Conservation (phyloP, 441 rosid species). For the Hura crepitans region DNA sequence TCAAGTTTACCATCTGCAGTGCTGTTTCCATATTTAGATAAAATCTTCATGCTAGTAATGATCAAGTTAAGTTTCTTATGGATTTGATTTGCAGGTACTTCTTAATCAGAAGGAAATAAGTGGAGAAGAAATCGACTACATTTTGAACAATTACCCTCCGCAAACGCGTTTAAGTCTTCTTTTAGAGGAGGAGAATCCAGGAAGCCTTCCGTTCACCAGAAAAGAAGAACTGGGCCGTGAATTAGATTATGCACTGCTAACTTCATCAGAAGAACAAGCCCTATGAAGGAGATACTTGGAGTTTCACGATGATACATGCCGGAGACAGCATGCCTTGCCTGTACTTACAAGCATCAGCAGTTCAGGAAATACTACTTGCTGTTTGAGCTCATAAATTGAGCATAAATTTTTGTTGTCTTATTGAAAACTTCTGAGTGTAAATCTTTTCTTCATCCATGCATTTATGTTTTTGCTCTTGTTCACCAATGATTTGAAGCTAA, state of each 20-base stretch:
- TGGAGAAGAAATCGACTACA: slow-evolving; percentile 74
- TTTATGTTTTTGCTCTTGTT: neutral
- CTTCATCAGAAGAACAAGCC: slow-evolving; percentile 32
- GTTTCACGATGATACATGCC: neutral
- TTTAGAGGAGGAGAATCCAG: slow-evolving; percentile 72
- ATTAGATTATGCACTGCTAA: slow-evolving; percentile 32
- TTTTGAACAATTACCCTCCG: slow-evolving; percentile 68
- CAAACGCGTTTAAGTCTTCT: slow-evolving; percentile 56
- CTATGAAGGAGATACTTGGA: slow-evolving; percentile 7
- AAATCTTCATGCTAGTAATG: neutral
- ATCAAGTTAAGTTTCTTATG: neutral
- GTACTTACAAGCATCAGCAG: neutral
- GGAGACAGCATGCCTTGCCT: neutral
- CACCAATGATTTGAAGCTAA: neutral
- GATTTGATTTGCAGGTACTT: slow-evolving; percentile 55
- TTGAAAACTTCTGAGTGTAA: slow-evolving; percentile 1
- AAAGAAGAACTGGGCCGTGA: slow-evolving; percentile 27
- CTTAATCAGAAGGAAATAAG: slow-evolving; percentile 66
- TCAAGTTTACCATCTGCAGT: neutral
- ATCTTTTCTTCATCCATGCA: neutral
- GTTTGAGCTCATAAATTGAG: neutral
- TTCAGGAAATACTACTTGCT: neutral
- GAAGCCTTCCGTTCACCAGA: slow-evolving; percentile 47
- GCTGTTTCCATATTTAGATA: neutral
- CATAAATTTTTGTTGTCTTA: neutral